Evolutionary conservation across 1,284 basidiomycete genomes (phyloP), one percentile per base, ranked within the genome.

Genomic region (Apiotrichum siamense): DNA sequence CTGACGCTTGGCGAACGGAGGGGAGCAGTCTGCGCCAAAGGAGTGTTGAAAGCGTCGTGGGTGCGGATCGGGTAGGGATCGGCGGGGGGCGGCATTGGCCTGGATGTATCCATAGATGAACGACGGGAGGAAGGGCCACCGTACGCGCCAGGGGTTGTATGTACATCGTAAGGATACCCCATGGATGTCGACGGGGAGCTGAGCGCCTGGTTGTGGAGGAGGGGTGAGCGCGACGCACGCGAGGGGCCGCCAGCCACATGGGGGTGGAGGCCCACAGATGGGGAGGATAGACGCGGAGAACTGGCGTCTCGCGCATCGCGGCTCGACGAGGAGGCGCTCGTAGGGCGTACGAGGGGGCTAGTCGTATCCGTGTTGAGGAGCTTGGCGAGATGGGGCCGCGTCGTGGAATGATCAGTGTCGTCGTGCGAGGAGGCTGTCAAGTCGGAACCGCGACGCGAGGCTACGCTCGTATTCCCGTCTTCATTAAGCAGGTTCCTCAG

Each of bases 1-100:
- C 67, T 69, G 7, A 66, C 56, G 10, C 64, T 67, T 6, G 67
- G 68, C 2, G 69, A 72, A 17, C 65, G 57, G 6, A 64, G 45
- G 2, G 60, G 61, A 17, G 65, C 31, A 23, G 44, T 29, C 21
- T 46, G 40, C 1, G 37, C 24, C 4, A 35, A 27, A 12, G 62
- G 60, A 3, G 61, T 62, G n/a, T 33, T 55, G 39, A 42, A 42
- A 3, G 27, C 7, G 25, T 48, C 47, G 31, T 23, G 21, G 13
- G 24, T 23, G 25, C 47, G 58, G 24, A 57, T 58, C 33, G 55
- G 55, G 29, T n/a, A n/a, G n/a, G n/a, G n/a, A n/a, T 64, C 61
- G 21, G 63, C 56, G 0, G 66, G 65, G 2, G 67, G 69, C 15
- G 63, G 55, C 65, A 67, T 69, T 1, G 60, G 58, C 32, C 49